phyloP scores from a whole-genome alignment of 306 rosid species.

The Medicago lupulina region DNA sequence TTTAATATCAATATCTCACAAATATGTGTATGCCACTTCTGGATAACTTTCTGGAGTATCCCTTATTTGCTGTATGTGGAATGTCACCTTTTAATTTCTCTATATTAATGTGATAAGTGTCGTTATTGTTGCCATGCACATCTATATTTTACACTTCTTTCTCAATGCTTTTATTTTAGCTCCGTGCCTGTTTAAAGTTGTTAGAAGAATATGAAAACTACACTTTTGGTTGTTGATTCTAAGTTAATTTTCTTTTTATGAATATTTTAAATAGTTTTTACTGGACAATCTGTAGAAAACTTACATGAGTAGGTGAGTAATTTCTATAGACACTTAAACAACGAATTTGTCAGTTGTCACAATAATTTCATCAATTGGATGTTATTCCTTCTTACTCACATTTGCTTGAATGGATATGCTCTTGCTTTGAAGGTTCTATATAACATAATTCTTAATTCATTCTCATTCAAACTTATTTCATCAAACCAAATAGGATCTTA shows the following conservation, averaged over 20 bases:
- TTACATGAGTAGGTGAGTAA: not conserved
- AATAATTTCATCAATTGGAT: not conserved
- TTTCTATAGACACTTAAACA: slow-evolving; percentile 27
- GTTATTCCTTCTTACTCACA: not conserved
- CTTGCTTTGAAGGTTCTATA: slow-evolving; percentile 3
- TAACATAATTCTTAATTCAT: slow-evolving; percentile 4
- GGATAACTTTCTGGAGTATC: not conserved
- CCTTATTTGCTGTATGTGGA: not conserved
- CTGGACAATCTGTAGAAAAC: not conserved
- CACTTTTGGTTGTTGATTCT: slow-evolving; percentile 7
- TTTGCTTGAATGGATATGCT: not conserved
- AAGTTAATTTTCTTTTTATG: not conserved
- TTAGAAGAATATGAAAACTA: not conserved
- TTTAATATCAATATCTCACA: not conserved
- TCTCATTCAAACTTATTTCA: slow-evolving; percentile 12
- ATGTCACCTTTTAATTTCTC: too few species aligned
- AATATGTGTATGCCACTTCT: not conserved
- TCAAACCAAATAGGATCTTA: not conserved
- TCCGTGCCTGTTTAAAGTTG: not conserved
- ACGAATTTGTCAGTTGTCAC: not conserved
- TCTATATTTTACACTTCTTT: not conserved
- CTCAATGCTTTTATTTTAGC: not conserved
- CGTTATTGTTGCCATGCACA: too few species aligned
- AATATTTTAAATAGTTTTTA: not conserved
- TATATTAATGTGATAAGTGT: too few species aligned